Conservation (phyloP, 257 asterid genomes). For the Perilla frutescens region DNA sequence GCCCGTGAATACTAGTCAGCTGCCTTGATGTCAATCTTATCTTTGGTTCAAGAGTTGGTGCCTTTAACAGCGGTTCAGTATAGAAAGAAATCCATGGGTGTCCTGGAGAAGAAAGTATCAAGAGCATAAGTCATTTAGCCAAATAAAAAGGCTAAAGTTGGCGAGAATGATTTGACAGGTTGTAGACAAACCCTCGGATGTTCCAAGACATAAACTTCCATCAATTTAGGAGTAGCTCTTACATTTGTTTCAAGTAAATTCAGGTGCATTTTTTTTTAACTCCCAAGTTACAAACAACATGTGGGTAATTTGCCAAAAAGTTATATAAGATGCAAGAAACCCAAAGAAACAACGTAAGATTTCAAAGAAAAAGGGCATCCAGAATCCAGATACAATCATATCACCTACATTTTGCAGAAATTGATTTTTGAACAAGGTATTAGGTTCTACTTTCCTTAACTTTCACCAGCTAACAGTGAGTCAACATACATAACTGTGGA, state of each 20-base stretch:
- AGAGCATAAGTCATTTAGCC: background rate
- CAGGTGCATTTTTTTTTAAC: background rate
- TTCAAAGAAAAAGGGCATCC: background rate
- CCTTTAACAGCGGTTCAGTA: constrained; percentile 40
- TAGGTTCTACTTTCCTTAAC: background rate
- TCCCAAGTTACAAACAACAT: background rate
- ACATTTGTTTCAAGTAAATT: background rate
- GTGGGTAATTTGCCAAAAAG: background rate
- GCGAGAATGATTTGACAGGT: background rate
- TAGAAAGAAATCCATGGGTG: constrained; percentile 68
- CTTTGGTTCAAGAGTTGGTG: constrained; percentile 40
- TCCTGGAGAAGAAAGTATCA: constrained; percentile 45
- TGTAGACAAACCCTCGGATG: background rate
- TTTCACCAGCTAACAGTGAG: background rate
- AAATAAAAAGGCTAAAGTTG: background rate
- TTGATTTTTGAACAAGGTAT: background rate
- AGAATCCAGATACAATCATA: background rate
- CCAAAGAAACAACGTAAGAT: background rate
- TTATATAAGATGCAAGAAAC: background rate
- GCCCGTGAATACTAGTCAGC: constrained; percentile 43
- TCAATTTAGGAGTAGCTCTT: background rate
- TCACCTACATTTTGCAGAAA: background rate
- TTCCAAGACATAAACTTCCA: constrained; percentile 5
- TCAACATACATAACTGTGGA: background rate
- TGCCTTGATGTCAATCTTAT: constrained; percentile 50